Percentiles rank a stretch among this genome's conserved stretches.
Conservation (phyloP, 108 stramenopile genomes). For the Cylindrotheca closterium region DNA sequence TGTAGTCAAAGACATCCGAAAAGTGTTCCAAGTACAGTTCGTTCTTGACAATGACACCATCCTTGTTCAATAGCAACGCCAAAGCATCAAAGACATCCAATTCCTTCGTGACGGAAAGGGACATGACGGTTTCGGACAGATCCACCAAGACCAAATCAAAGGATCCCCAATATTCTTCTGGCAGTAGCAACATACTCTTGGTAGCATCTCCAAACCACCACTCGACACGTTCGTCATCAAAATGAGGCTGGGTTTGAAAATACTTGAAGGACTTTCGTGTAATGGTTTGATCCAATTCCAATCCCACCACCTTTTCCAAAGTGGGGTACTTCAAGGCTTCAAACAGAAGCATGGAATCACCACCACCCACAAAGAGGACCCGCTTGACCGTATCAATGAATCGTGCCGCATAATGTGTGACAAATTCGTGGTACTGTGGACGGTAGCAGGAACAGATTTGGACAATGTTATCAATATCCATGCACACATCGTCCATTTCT, state of each 20-base stretch:
- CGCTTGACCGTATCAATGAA: constrained; percentile 58
- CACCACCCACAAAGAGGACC: constrained; percentile 75
- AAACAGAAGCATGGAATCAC: constrained; percentile 82
- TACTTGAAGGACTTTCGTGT: constrained; percentile 70
- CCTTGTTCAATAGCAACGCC: constrained; percentile 68
- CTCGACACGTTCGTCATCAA: constrained; percentile 77
- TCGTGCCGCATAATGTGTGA: constrained; percentile 78
- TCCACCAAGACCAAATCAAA: constrained; percentile 86
- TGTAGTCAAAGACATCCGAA: constrained; percentile 36
- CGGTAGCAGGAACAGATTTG: constrained; percentile 80
- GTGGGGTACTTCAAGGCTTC: constrained; percentile 75
- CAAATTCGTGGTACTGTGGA: constrained; percentile 83
- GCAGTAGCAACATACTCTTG: constrained; percentile 68
- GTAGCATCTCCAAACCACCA: constrained; percentile 91
- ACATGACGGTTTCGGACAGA: constrained; percentile 80
- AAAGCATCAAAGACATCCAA: constrained; percentile 34
- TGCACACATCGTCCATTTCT: constrained; percentile 47
- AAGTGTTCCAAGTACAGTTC: constrained; percentile 40
- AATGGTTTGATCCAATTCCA: constrained; percentile 85
- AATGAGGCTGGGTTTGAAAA: constrained; percentile 83
- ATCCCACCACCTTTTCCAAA: constrained; percentile 70
- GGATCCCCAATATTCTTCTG: constrained; percentile 74
- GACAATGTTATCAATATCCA: constrained; percentile 58
- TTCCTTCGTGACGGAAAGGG: constrained; percentile 20
- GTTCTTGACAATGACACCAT: constrained; percentile 87